Evolutionary conservation across 169 alveolate species (phyloP), one percentile per base, ranked within the genome.

Genomic region (Cryptosporidium xiaoi): DNA sequence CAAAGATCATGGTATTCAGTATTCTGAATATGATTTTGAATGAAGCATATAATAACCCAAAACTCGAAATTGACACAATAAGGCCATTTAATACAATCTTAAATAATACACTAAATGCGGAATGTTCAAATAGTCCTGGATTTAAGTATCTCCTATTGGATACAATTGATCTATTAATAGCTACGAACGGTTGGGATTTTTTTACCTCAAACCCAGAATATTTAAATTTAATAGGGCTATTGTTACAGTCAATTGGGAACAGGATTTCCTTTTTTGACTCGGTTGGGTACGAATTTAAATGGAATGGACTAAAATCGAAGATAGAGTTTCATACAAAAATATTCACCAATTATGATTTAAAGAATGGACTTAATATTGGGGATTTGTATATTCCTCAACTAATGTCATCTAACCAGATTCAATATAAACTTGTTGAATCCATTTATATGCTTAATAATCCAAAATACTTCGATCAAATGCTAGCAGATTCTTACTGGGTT

Each of bases 121-220:
- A 77, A 62, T 77, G 87, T 40, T 58, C 87, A 6, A 77, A 77
- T 46, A 77, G 64, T 36, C 87, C 87, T 4, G 87, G 87, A 8
- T 77, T 77, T 34, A 77, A 77, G 24, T 77, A 48, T 16, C 64
- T 77, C 1, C 16, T 77, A 1, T 44, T 77, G 16, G 87, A 77
- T 18, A 77, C 87, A 1, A 77, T 77, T 2, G 87, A 77, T 60
- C 87, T 77, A 58, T 50, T 77, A n/a, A 46, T 46, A 24, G 77
- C 87, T 33, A 60, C 71, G 10, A 77, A 77, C 34, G 87, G 87
- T 0, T 77, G 87, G 87, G 55, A 34, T 4, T 77, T 77, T 66
- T 18, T 77, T 10, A 18, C 62, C 16, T 34, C 56, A 29, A 77
- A 77, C 18, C 36, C n/a, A 16, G 77, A 77, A 62, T 77, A 77